Conservation (phyloP, 2,329 filamentous ascomycete species). For the Cladosporium austrohemisphaericum region DNA sequence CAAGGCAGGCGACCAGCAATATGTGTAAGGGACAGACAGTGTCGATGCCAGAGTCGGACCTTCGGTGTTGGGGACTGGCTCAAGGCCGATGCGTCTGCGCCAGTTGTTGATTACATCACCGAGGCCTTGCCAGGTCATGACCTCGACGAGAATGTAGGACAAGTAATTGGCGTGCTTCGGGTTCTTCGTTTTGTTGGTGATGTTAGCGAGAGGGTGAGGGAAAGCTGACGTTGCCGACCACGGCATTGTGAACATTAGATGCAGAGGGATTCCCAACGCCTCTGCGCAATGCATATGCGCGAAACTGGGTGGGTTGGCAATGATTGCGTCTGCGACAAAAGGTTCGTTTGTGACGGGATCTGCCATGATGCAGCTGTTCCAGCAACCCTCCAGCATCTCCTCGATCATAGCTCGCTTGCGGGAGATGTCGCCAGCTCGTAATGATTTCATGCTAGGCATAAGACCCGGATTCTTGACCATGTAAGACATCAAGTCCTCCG, state of each 20-base stretch:
- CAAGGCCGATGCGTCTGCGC: constrained; percentile 64
- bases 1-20: constrained; percentile 47
- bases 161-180: constrained; percentile 74
- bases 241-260: constrained; percentile 58
- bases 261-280: constrained; percentile 69
- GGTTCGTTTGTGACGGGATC: constrained; percentile 56
- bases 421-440: constrained; percentile 70
- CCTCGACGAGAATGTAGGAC: constrained; percentile 73
- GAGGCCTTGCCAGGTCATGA: constrained; percentile 63
- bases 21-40: constrained; percentile 71
- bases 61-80: constrained; percentile 73
- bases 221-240: constrained; percentile 73
- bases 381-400: constrained; percentile 80
- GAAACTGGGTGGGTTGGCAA: constrained; percentile 77
- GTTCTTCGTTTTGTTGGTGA: constrained; percentile 69
- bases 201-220: constrained; percentile 72
- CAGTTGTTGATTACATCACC: constrained; percentile 76
- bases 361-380: constrained; percentile 71
- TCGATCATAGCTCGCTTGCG: constrained; percentile 66
- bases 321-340: constrained; percentile 74
- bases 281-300: constrained; percentile 78
- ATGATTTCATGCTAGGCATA: constrained; percentile 68
- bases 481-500: constrained; percentile 78
- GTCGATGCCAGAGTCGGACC: constrained; percentile 70
- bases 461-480: constrained; percentile 83